Percentiles rank a stretch among this genome's conserved stretches.
Conservation (phyloP, 164 flowering plant species). For the Chimonanthus salicifolius region DNA sequence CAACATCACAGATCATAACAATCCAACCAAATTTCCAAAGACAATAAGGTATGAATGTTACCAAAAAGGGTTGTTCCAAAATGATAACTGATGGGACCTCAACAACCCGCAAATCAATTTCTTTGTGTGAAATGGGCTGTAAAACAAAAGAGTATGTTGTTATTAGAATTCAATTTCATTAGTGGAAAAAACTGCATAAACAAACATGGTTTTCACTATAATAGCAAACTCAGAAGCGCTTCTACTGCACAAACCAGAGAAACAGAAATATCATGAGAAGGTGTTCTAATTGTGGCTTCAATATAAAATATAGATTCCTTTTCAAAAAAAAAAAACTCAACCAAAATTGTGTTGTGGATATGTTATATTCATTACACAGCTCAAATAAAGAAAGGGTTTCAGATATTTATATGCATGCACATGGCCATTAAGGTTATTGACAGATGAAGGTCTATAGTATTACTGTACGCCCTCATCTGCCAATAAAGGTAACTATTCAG, state of each 20-base stretch:
- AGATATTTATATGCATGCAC: too few species aligned
- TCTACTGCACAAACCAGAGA: not conserved
- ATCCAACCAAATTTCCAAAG: not conserved
- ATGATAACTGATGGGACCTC: slow-evolving; percentile 62
- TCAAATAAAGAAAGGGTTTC: too few species aligned
- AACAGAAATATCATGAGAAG: too few species aligned
- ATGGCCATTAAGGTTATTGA: too few species aligned
- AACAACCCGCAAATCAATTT: slow-evolving; percentile 65
- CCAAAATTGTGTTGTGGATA: too few species aligned
- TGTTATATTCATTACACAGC: too few species aligned
- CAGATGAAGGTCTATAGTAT: too few species aligned
- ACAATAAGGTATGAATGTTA: slow-evolving; percentile 21
- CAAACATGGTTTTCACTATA: not conserved
- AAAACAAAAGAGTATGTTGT: slow-evolving; percentile 11
- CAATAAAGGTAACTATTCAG: too few species aligned
- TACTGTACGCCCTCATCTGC: too few species aligned
- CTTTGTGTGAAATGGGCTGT: slow-evolving; percentile 75
- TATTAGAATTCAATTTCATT: not conserved
- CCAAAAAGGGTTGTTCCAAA: slow-evolving; percentile 69
- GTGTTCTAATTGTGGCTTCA: too few species aligned
- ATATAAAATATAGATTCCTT: too few species aligned
- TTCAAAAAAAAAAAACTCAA: too few species aligned
- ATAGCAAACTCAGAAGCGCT: not conserved
- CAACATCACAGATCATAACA: slow-evolving; percentile 1
- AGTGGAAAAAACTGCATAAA: not conserved